Conservation (phyloP, 805 yeast species). For the Spathaspora passalidarum region DNA sequence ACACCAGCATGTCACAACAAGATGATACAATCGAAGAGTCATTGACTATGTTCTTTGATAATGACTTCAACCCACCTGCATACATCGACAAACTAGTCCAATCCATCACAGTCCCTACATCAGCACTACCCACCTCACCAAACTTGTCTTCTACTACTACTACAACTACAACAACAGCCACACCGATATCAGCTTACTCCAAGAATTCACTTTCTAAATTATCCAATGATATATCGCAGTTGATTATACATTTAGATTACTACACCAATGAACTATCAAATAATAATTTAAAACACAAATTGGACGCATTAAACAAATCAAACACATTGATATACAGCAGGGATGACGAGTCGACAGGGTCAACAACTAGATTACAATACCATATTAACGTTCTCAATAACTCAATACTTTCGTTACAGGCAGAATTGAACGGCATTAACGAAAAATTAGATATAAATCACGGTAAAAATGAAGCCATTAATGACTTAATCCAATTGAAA, state of each 20-base stretch:
- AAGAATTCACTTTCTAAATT: conserved; percentile 30
- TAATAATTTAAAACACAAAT: conserved; percentile 42
- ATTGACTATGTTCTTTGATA: conserved; percentile 66
- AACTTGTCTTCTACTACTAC: neutral
- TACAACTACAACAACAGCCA: conserved; percentile 4
- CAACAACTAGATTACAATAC: conserved; percentile 61
- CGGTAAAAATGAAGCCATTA: conserved; percentile 22
- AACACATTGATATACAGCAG: conserved; percentile 6
- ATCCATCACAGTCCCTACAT: conserved; percentile 21
- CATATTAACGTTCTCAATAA: conserved; percentile 59
- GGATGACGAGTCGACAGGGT: conserved; percentile 14
- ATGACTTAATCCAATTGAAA: conserved; percentile 39
- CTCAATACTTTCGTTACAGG: conserved; percentile 54
- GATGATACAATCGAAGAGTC: conserved; percentile 31
- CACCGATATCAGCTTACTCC: conserved; percentile 6
- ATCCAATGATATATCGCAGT: conserved; percentile 46
- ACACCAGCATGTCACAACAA: neutral
- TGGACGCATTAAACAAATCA: conserved; percentile 46
- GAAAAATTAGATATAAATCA: conserved; percentile 17
- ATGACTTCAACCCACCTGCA: conserved; percentile 59
- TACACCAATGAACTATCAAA: conserved; percentile 57
- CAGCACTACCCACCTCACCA: too few relatives aligned
- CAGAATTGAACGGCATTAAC: conserved; percentile 34
- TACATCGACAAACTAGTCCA: conserved; percentile 62
- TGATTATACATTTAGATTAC: conserved; percentile 59